phyloP scores from a whole-genome alignment of 371 early-diverging fungal genomes.

The Circinella minor region DNA sequence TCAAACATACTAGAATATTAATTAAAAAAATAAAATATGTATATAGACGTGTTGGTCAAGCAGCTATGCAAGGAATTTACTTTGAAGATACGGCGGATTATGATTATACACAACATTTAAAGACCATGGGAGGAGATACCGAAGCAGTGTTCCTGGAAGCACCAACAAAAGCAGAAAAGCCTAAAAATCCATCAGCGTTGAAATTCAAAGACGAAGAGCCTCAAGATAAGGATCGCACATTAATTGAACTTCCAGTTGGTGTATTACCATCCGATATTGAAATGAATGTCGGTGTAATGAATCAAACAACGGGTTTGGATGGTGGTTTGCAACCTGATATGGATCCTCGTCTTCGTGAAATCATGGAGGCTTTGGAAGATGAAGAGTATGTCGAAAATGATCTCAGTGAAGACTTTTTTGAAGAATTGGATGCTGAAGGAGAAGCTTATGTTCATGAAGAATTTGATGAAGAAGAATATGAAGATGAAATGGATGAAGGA shows the following conservation, averaged over 20 bases:
- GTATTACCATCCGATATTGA: slow-evolving; percentile 75
- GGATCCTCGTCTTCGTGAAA: slow-evolving; percentile 84
- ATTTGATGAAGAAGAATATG: slow-evolving; percentile 50
- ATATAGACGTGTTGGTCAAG: slow-evolving; percentile 66
- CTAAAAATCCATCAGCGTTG: slow-evolving; percentile 25
- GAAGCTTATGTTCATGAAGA: slow-evolving; percentile 49
- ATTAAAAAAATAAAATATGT: background rate
- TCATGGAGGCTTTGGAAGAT: slow-evolving; percentile 90
- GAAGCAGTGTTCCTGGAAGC: slow-evolving; percentile 85
- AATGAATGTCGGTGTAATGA: slow-evolving; percentile 51
- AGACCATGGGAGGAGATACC: slow-evolving; percentile 76
- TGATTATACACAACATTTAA: slow-evolving; percentile 93
- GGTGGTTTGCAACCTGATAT: slow-evolving; percentile 78
- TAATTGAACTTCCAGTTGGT: slow-evolving; percentile 72
- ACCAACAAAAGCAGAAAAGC: slow-evolving; percentile 46
- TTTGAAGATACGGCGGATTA: slow-evolving; percentile 84
- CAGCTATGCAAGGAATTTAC: slow-evolving; percentile 86
- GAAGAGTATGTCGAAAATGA: slow-evolving; percentile 83
- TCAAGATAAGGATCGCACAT: slow-evolving; percentile 34
- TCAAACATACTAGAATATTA: background rate
- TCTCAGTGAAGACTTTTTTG: slow-evolving; percentile 80
- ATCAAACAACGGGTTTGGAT: slow-evolving; percentile 46
- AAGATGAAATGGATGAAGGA: slow-evolving; percentile 55
- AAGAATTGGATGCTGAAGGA: slow-evolving; percentile 56
- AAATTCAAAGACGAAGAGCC: slow-evolving; percentile 26